Evolutionary conservation across 2,329 filamentous ascomycete species (phyloP), one percentile per base, ranked within the genome.

Genomic region (Fusarium stilboides): DNA sequence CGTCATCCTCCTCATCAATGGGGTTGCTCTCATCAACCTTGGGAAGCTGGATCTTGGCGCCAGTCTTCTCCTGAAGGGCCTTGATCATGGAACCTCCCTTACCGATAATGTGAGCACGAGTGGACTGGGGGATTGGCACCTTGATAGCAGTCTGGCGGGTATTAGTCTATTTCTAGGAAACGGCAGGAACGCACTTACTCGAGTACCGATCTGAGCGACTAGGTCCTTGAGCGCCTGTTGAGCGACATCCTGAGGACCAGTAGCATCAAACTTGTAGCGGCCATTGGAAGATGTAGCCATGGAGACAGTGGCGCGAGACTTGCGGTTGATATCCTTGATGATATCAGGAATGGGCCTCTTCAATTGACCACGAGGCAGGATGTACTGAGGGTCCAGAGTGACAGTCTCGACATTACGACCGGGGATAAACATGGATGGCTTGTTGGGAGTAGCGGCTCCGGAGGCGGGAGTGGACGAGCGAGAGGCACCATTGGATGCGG

Each of bases 71-170:
- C 81, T 95, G 93, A 54, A 99, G 90, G 46, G 91, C 88, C 82
- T 97, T 95, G 78, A 99, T 97, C 65, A 92, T 95, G 26, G 93
- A 88, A 61, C 97, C 97, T 77, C 92, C 91, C 77, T 93, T 94
- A 73, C 96, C 97, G 78, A 99, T 98, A 80, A 99, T 94, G 80
- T 95, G 92, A 54, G 94, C 89, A 65, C 94, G 90, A 22, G 94
- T 89, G 39, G 94, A 95, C 49, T 91, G 88, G 53, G 95, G 96
- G 69, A 99, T 91, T 4, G 92, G 86, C 49, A 98, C 89, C 69
- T 89, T 91, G 76, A 93, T 86, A n/a, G 84, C 81, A 73, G 83
- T 82, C 82, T 86, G 62, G 15, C 22, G 36, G 24, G 54, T 22
- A 62, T 77, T 69, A 77, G 74, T 51, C 63, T 59, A 37, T n/a